These are phyloP conservation scores for Obelidium mucronatum DNA, from an alignment of 192 early-diverging fungal genomes.

Conservation along the genomic window DNA sequence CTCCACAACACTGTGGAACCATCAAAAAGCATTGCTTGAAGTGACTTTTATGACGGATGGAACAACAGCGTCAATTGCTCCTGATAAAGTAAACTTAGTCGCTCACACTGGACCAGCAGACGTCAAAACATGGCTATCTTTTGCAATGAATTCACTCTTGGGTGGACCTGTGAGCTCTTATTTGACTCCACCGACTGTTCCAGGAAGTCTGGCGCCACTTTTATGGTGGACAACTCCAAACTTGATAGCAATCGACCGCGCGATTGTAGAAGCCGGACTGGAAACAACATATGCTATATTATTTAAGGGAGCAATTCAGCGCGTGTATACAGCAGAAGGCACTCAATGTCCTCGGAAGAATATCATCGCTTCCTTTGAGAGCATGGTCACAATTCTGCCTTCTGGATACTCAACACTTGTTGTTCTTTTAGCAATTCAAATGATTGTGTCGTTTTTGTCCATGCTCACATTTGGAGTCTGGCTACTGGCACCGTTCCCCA, in stretches of 20 bases:
- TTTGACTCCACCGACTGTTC: constrained; percentile 11
- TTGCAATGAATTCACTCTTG: background rate
- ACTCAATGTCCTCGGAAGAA: constrained; percentile 16
- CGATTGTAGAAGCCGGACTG: constrained; percentile 26
- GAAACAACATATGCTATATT: constrained; percentile 35
- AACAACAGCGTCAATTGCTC: constrained; percentile 31
- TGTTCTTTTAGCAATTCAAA: constrained; percentile 1
- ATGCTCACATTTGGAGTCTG: background rate
- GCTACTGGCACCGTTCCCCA: background rate
- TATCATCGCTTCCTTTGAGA: background rate
- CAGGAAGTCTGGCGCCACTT: constrained; percentile 29
- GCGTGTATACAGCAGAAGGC: constrained; percentile 10
- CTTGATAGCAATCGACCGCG: constrained; percentile 18
- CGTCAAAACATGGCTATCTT: background rate
- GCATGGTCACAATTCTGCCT: background rate
- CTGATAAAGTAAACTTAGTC: background rate
- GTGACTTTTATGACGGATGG: constrained; percentile 23
- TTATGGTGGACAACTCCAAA: constrained; percentile 38
- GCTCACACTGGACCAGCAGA: background rate
- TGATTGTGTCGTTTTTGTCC: constrained; percentile 3
- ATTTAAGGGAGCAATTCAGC: constrained; percentile 19
- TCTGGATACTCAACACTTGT: constrained; percentile 7
- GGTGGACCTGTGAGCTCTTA: constrained; percentile 7
- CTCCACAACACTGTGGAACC: constrained; percentile 14
- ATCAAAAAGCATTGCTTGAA: constrained; percentile 8